phyloP scores from a whole-genome alignment of 2,329 filamentous ascomycete species.

The Sporothrix sp. region DNA sequence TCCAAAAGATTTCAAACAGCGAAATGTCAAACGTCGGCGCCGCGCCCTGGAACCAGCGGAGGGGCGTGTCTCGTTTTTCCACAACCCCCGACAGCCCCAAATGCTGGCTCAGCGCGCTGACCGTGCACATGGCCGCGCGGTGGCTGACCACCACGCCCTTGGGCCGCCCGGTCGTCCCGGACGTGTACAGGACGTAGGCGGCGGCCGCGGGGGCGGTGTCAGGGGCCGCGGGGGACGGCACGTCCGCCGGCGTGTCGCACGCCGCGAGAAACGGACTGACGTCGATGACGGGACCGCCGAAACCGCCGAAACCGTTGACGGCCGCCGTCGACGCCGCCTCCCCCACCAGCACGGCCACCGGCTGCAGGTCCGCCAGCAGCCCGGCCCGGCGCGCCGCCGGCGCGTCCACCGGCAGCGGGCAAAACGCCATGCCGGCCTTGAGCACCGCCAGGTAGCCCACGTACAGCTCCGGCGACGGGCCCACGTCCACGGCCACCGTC shows the following conservation, averaged over 20 bases:
- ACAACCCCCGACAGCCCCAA: conserved; percentile 6
- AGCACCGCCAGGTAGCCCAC: conserved; percentile 28
- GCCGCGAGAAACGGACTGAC: background rate
- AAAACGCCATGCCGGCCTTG: conserved; percentile 29
- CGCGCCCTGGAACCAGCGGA: conserved; percentile 31
- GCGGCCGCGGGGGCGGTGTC: background rate
- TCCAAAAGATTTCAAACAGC: conserved; percentile 18
- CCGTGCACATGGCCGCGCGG: conserved; percentile 24
- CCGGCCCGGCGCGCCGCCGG: conserved; percentile 22
- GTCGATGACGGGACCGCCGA: no score
- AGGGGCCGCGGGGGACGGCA: no score
- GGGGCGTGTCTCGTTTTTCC: background rate
- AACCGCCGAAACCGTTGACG: no score
- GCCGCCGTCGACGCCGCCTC: no score
- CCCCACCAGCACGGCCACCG: background rate
- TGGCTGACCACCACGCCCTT: conserved; percentile 52
- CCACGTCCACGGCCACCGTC: conserved; percentile 18
- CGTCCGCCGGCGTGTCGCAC: background rate
- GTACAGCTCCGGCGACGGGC: conserved; percentile 27
- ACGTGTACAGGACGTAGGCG: conserved; percentile 40
- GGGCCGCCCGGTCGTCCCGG: conserved; percentile 48
- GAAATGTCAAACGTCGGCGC: conserved; percentile 25
- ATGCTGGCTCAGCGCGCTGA: conserved; percentile 22
- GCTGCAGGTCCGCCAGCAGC: conserved; percentile 18
- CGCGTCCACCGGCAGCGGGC: conserved; percentile 28